Conservation (phyloP, 306 rosid species). For the Prunus salicina region DNA sequence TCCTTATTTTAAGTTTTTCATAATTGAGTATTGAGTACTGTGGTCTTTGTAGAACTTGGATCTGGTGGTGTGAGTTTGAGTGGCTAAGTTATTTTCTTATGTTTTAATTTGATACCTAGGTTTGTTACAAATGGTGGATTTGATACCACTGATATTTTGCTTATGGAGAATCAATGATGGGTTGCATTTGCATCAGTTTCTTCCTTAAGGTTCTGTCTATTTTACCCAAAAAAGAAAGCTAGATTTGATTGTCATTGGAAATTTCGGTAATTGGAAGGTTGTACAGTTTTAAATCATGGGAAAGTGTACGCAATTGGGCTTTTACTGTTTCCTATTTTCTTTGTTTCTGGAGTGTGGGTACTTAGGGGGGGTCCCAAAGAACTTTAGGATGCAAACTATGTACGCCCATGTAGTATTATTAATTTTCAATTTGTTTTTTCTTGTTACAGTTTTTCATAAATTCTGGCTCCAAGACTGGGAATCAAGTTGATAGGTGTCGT, state of each 20-base stretch:
- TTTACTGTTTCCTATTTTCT: not conserved
- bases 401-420: not conserved
- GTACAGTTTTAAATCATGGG: not conserved
- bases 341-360: not conserved
- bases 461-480: not conserved
- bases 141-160: not conserved
- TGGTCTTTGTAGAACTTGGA: not conserved
- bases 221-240: not conserved
- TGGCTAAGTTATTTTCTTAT: not conserved
- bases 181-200: not conserved
- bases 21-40: not conserved
- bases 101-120: not conserved
- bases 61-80: not conserved
- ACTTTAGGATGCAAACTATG: not conserved
- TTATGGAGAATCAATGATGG: not conserved
- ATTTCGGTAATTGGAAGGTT: not conserved
- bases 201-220: not conserved
- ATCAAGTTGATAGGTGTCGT: slow-evolving; percentile 24
- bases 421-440: not conserved
- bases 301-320: not conserved
- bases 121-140: not conserved
- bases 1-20: not conserved
- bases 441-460: slow-evolving; percentile 5
- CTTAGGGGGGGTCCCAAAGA: not conserved
- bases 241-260: not conserved